phyloP scores from a whole-genome alignment of 2,329 filamentous ascomycete genomes.

The Trichophaea hybrida region DNA sequence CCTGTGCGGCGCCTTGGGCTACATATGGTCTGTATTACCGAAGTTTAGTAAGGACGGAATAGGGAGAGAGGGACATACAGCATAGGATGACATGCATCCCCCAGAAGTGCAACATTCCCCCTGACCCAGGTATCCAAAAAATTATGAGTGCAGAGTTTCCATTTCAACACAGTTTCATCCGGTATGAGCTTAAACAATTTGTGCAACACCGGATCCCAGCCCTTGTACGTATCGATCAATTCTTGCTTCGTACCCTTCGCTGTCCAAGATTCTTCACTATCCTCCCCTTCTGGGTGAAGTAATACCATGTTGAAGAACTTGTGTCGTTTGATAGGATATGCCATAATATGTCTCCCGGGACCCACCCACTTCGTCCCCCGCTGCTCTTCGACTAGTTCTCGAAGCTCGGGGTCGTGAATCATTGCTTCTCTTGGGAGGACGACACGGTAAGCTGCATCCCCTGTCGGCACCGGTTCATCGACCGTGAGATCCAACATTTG shows the following conservation, averaged over 20 bases:
- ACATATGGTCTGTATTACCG: slow-evolving; percentile 40
- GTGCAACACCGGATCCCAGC: slow-evolving; percentile 16
- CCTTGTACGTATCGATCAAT: slow-evolving; percentile 17
- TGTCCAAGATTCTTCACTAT: slow-evolving; percentile 37
- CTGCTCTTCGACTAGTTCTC: slow-evolving; percentile 40
- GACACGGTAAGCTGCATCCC: slow-evolving; percentile 43
- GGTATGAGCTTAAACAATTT: slow-evolving; percentile 18
- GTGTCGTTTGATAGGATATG: slow-evolving; percentile 11
- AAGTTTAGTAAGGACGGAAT: not conserved
- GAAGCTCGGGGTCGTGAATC: slow-evolving; percentile 33
- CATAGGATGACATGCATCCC: slow-evolving; percentile 53
- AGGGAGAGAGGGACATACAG: slow-evolving; percentile 29
- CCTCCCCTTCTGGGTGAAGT: slow-evolving; percentile 3
- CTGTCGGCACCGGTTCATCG: slow-evolving; percentile 38
- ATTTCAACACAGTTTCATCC: slow-evolving; percentile 45
- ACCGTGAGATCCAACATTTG: slow-evolving; percentile 32
- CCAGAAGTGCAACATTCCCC: slow-evolving; percentile 43
- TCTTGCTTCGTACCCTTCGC: slow-evolving; percentile 23
- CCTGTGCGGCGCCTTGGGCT: slow-evolving; percentile 53
- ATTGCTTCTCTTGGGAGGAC: slow-evolving; percentile 37
- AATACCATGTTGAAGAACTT: slow-evolving; percentile 9
- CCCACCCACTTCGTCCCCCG: slow-evolving; percentile 20
- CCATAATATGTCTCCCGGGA: slow-evolving; percentile 10
- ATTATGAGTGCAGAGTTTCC: slow-evolving; percentile 46
- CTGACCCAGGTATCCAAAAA: slow-evolving; percentile 44